Conservation (phyloP, 352 stramenopile genomes). For the Phytophthora agathidicida region DNA sequence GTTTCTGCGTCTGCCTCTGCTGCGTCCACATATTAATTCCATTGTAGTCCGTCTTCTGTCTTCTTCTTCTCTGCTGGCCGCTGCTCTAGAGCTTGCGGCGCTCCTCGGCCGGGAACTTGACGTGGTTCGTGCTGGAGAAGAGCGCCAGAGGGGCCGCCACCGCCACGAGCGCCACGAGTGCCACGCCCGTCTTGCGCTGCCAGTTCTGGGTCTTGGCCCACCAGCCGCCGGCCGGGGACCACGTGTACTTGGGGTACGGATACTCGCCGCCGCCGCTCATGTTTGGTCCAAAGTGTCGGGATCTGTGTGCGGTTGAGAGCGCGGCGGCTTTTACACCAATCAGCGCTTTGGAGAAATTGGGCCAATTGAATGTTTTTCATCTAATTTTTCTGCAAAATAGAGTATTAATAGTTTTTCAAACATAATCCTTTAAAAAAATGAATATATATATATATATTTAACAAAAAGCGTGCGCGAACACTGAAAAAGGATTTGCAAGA, state of each 20-base stretch:
- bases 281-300: conserved; percentile 9
- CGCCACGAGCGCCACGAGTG: conserved; percentile 55
- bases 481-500: too few relatives aligned
- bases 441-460: too few relatives aligned
- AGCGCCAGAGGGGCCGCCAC: conserved; percentile 58
- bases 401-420: too few relatives aligned
- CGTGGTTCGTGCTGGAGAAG: conserved; percentile 65
- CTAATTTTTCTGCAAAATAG: too few relatives aligned
- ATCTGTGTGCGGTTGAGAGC: conserved; percentile 23
- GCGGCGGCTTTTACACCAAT: conserved; percentile 1
- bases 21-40: conserved; percentile 31
- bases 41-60: not conserved
- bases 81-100: conserved; percentile 54
- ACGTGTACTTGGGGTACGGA: conserved; percentile 89
- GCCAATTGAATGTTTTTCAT: too few relatives aligned
- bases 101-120: conserved; percentile 79
- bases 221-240: conserved; percentile 86
- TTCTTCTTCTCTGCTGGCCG: not conserved
- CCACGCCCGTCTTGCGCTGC: conserved; percentile 77
- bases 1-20: not conserved
- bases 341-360: too few relatives aligned
- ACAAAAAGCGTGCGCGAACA: too few relatives aligned
- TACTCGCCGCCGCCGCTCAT: conserved; percentile 87
- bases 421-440: too few relatives aligned
- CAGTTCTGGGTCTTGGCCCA: conserved; percentile 88